Conservation (phyloP, 1,139 yeast species). For the Geotrichum klebahnii region DNA sequence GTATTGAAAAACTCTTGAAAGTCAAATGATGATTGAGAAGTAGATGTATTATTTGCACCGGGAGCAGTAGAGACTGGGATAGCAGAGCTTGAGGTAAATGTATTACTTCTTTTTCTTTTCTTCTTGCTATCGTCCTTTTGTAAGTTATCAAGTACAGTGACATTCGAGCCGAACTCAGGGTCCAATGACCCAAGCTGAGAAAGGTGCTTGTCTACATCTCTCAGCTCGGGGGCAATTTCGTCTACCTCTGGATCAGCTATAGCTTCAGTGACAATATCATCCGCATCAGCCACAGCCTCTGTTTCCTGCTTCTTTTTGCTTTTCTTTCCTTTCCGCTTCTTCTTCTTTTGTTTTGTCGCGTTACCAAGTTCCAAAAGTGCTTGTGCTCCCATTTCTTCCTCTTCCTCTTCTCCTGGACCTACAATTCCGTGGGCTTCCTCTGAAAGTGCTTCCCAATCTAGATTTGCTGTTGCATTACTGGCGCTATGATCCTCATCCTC, state of each 20-base stretch:
- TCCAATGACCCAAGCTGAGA: constrained; percentile 25
- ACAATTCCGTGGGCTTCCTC: neutral
- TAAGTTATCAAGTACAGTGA: constrained; percentile 1
- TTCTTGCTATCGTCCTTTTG: constrained; percentile 17
- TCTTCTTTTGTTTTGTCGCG: constrained; percentile 21
- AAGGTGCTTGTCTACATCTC: constrained; percentile 21
- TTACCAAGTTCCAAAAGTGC: constrained; percentile 35
- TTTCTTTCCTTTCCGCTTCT: constrained; percentile 22
- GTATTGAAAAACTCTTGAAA: constrained; percentile 20
- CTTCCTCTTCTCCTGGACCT: constrained; percentile 27
- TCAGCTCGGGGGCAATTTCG: constrained; percentile 28
- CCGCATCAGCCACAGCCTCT: constrained; percentile 22
- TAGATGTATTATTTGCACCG: constrained; percentile 5
- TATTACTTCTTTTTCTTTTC: constrained; percentile 19
- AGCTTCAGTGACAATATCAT: no score
- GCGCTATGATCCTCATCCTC: neutral
- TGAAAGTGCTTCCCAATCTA: constrained; percentile 14
- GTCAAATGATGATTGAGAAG: constrained; percentile 18
- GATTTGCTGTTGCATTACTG: constrained; percentile 11
- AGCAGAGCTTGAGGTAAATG: constrained; percentile 15
- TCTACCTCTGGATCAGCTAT: constrained; percentile 20
- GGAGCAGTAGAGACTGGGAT: constrained; percentile 16
- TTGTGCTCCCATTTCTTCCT: constrained; percentile 31
- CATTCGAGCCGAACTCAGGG: constrained; percentile 23
- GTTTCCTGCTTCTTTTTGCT: constrained; percentile 26